Evolutionary conservation across 225 moss, liverwort and hornwort species (phyloP), one percentile per base, ranked within the genome.

Genomic region (Pseudisothecium myosuroides): DNA sequence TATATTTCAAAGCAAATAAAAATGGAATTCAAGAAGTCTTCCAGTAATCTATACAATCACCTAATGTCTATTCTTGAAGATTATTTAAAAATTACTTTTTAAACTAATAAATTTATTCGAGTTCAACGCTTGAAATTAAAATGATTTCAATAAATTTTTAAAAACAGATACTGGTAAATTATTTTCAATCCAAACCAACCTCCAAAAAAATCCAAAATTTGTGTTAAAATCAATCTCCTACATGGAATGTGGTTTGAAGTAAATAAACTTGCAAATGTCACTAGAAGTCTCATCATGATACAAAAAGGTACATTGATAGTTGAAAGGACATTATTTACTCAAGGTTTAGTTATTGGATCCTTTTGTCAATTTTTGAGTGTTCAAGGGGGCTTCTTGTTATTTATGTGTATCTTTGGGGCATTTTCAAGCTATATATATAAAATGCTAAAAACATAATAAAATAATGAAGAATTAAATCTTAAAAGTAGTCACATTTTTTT

Each of bases 341-440:
- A 23, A 81, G 0, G 23, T 14, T 31, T 29, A 60, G 39, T 58
- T 19, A 17, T 28, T 31, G 8, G 31, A 27, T 45, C 3, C 5
- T 34, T 82, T 24, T 36, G 14, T 36, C 49, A 64, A 82, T 62
- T 65, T 64, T 66, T 50, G 65, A 83, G 5, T 65, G 17, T 26
- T 21, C 23, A 60, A 31, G 6, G 13, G 29, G 8, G 8, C 2
- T 2, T 19, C 39, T 18, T 60, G 8, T 80, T 4, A 2, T 29
- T 60, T 17, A 78, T 37, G 78, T 13, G 5, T 0, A 3, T 2
- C 11, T 31, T 32, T 31, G 6, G 18, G 2, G 12, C 16, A 76
- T 9, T 76, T 56, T 27, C 15, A 79, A 27, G 24, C 26, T 54
- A 36, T 0, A 0, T 4, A 50, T 4, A 4, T 50, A 0, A 7